Percentiles rank a stretch among this genome's conserved stretches.
These are phyloP conservation scores for Ceratobasidium sp. DNA, from an alignment of 1,284 basidiomycete species.

Conservation along the genomic window DNA sequence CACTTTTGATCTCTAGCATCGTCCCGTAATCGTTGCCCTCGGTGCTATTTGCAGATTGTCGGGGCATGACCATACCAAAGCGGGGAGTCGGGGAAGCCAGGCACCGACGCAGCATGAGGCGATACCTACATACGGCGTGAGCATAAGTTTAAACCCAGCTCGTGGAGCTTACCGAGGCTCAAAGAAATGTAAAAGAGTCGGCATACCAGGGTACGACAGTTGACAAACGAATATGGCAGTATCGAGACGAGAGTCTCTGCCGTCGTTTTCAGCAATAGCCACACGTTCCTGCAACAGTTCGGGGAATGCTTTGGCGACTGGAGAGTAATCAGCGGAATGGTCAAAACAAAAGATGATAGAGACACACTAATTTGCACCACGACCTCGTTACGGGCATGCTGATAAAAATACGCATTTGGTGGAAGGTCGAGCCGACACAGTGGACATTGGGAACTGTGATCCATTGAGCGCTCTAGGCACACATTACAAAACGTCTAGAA, in stretches of 20 bases:
- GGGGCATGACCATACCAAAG: conserved; percentile 93
- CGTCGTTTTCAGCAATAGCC: conserved; percentile 75
- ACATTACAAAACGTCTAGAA: conserved; percentile 87
- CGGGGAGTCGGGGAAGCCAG: conserved; percentile 78
- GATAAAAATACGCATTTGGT: conserved; percentile 82
- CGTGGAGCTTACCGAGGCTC: conserved; percentile 74
- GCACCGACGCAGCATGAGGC: conserved; percentile 93
- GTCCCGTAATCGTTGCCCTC: conserved; percentile 83
- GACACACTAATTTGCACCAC: conserved; percentile 76
- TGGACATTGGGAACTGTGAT: neutral
- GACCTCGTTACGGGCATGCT: conserved; percentile 72
- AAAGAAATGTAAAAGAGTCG: conserved; percentile 90
- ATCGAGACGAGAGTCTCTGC: conserved; percentile 80
- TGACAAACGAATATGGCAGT: conserved; percentile 94
- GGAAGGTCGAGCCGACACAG: conserved; percentile 86
- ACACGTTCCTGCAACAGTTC: conserved; percentile 68
- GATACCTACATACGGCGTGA: conserved; percentile 63
- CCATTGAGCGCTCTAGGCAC: conserved; percentile 73
- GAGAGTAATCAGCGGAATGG: conserved; percentile 43
- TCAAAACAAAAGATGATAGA: conserved; percentile 41
- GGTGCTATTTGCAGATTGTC: conserved; percentile 55
- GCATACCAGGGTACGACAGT: conserved; percentile 90
- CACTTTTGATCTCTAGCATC: conserved; percentile 89
- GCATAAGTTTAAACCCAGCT: conserved; percentile 25
- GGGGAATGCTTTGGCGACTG: conserved; percentile 76